phyloP scores from a whole-genome alignment of 1,139 yeast species.

The Pichia sp. region DNA sequence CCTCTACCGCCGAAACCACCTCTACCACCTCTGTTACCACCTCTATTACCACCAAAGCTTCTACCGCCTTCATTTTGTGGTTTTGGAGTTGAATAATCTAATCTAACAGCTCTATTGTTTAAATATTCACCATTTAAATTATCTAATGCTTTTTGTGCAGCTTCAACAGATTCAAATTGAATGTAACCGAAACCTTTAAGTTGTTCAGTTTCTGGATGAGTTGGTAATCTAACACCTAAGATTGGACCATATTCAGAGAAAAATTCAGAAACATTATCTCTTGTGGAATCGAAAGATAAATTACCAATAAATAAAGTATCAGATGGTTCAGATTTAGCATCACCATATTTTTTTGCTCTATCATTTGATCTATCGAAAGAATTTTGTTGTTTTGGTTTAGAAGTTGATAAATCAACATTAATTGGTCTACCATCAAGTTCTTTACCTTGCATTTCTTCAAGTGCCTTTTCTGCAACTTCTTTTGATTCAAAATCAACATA shows the following conservation, averaged over 20 bases:
- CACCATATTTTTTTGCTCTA: slow-evolving; percentile 88
- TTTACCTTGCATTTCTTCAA: slow-evolving; percentile 77
- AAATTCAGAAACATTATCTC: slow-evolving; percentile 65
- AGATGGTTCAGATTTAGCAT: slow-evolving; percentile 83
- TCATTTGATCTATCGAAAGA: slow-evolving; percentile 46
- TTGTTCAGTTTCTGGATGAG: slow-evolving; percentile 97
- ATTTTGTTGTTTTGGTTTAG: slow-evolving; percentile 67
- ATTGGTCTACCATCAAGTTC: slow-evolving; percentile 97
- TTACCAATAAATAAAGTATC: slow-evolving; percentile 96
- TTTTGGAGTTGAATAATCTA: slow-evolving; percentile 92
- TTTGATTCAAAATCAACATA: slow-evolving; percentile 87
- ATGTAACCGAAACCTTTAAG: slow-evolving; percentile 99
- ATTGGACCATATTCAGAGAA: slow-evolving; percentile 79
- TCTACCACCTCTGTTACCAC: slow-evolving; percentile 25
- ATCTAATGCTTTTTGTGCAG: slow-evolving; percentile 84
- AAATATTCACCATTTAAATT: slow-evolving; percentile 84
- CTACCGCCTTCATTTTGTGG: slow-evolving; percentile 22
- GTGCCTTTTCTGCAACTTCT: slow-evolving; percentile 82
- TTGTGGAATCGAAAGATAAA: slow-evolving; percentile 81
- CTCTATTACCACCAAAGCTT: slow-evolving; percentile 34
- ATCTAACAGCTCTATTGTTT: slow-evolving; percentile 90
- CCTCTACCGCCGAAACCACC: slow-evolving; percentile 37
- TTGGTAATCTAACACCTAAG: slow-evolving; percentile 88
- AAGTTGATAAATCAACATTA: slow-evolving; percentile 85
- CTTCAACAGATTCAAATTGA: slow-evolving; percentile 79